Conservation (phyloP, 768 basidiomycete genomes). For the Porpolomopsis calyptriformis region DNA sequence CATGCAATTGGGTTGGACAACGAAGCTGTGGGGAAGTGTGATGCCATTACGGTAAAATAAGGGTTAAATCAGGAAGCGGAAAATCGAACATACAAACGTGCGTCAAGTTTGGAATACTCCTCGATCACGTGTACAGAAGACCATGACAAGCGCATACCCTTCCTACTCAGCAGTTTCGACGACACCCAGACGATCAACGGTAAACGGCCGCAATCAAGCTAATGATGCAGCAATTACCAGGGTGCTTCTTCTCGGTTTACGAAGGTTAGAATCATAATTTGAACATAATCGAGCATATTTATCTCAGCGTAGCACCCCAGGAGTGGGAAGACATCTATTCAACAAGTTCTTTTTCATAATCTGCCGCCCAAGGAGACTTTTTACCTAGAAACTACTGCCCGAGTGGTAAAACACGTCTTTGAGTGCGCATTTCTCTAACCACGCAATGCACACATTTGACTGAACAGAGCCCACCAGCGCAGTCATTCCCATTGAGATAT, state of each 20-base stretch:
- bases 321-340: slow-evolving; percentile 86
- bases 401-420: slow-evolving; percentile 60
- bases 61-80: not conserved
- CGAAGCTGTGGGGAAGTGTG: not conserved
- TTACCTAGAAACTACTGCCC: slow-evolving; percentile 80
- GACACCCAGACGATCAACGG: slow-evolving; percentile 15
- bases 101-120: not conserved
- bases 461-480: slow-evolving; percentile 41
- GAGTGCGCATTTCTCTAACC: slow-evolving; percentile 46
- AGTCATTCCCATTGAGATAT: slow-evolving; percentile 85
- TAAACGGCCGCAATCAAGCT: slow-evolving; percentile 21
- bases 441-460: not conserved
- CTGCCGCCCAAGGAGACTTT: slow-evolving; percentile 77
- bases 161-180: slow-evolving; percentile 15
- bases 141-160: too few relatives aligned
- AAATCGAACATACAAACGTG: not conserved
- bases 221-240: slow-evolving; percentile 42
- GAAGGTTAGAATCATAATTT: slow-evolving; percentile 36
- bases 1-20: not conserved
- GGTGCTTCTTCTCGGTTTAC: slow-evolving; percentile 61
- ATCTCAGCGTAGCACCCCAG: slow-evolving; percentile 27
- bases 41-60: not conserved
- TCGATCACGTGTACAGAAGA: not conserved
- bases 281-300: slow-evolving; percentile 3
- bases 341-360: slow-evolving; percentile 84